phyloP scores from a whole-genome alignment of 2,329 filamentous ascomycete species.

The Diaporthe longicolla region DNA sequence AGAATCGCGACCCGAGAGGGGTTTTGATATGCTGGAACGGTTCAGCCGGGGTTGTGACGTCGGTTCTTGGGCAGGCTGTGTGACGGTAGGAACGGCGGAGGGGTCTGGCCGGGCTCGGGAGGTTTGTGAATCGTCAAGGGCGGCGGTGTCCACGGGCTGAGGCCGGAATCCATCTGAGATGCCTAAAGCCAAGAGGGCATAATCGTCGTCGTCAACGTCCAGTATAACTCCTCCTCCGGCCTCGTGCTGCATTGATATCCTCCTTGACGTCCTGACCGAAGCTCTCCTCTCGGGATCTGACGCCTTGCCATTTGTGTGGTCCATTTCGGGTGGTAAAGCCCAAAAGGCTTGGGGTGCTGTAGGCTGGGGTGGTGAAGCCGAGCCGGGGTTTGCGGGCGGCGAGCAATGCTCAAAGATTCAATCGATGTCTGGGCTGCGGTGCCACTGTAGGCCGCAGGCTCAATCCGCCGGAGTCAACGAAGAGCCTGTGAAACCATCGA shows the following conservation, averaged over 20 bases:
- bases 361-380: background rate
- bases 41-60: constrained; percentile 47
- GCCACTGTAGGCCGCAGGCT: constrained; percentile 37
- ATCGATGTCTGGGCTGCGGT: constrained; percentile 27
- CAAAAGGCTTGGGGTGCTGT: background rate
- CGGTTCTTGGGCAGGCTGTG: constrained; percentile 12
- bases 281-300: constrained; percentile 42
- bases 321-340: constrained; percentile 36
- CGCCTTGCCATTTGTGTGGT: constrained; percentile 33
- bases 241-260: constrained; percentile 35
- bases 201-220: constrained; percentile 40
- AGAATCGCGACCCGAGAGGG: constrained; percentile 63
- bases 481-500: constrained; percentile 41
- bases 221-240: constrained; percentile 12
- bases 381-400: background rate
- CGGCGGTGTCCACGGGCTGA: constrained; percentile 11
- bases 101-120: constrained; percentile 26
- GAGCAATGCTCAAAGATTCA: background rate
- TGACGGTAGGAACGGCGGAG: background rate
- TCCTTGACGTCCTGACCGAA: constrained; percentile 39
- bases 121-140: constrained; percentile 5
- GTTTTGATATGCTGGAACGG: constrained; percentile 70
- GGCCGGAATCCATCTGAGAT: constrained; percentile 42
- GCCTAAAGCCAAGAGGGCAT: constrained; percentile 38
- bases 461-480: constrained; percentile 40